Percentiles rank a stretch among this genome's conserved stretches.
Evolutionary conservation across 1,284 basidiomycete genomes (phyloP).

Genomic region (Heterobasidion annosum): DNA sequence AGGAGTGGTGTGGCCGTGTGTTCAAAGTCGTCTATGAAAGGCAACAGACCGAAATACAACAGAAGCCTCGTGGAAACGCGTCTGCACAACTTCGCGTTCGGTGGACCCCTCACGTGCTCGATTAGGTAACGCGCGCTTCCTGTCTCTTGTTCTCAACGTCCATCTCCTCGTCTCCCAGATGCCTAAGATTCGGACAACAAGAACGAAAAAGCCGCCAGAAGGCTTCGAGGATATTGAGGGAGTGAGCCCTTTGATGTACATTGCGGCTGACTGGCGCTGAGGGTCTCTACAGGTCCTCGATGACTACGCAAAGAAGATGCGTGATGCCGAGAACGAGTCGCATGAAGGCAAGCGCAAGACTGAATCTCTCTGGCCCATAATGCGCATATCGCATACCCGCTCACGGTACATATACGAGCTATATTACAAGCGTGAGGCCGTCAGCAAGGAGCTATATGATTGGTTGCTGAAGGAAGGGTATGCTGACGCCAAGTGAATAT

Average conservation of each 20-base stretch:
- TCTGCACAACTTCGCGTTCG: neutral
- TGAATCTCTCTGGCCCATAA: constrained; percentile 98
- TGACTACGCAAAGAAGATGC: constrained; percentile 95
- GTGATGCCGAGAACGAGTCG: constrained; percentile 94
- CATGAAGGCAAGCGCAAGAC: constrained; percentile 97
- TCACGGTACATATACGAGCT: constrained; percentile 97
- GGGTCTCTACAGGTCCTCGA: constrained; percentile 62
- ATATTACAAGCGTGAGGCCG: constrained; percentile 97
- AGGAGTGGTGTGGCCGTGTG: neutral
- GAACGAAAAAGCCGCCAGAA: constrained; percentile 94
- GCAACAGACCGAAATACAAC: neutral
- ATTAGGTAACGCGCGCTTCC: neutral
- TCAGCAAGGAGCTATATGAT: constrained; percentile 91
- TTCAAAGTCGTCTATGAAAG: too few species aligned
- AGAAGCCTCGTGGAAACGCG: neutral
- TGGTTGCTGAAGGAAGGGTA: constrained; percentile 98
- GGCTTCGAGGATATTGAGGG: constrained; percentile 94
- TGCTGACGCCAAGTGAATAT: constrained; percentile 91
- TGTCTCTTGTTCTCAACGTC: neutral
- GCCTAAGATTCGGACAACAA: constrained; percentile 92
- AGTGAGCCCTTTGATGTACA: constrained; percentile 27
- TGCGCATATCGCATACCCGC: constrained; percentile 93
- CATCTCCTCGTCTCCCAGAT: constrained; percentile 34
- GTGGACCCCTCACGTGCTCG: neutral
- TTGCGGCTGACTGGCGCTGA: neutral